Evolutionary conservation across 495 filamentous ascomycete species (phyloP), one percentile per base, ranked within the genome.

Genomic region (Bacidia gigantensis): DNA sequence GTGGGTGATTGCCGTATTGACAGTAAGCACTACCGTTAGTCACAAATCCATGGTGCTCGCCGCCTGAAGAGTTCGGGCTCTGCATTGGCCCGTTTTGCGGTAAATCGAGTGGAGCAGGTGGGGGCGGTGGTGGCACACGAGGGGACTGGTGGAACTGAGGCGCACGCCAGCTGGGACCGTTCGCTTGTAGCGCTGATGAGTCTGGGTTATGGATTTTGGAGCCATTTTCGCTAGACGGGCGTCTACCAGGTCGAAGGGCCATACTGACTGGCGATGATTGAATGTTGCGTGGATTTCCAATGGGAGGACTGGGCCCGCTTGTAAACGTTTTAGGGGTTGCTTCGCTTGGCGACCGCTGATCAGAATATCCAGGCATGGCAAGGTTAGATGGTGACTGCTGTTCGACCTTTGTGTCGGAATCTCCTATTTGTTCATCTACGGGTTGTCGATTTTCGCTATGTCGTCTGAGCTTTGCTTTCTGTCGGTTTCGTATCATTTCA

Each of bases 351-450:
- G 14, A 5, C 7, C 29, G 29, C 14, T 14, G 29, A 5, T 35
- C 29, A 14, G 29, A 35, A 14, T 5, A 35, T 7, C 29, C 7
- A 7, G 29, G 14, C 29, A 14, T 35, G 29, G 29, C 5, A 7
- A 35, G 14, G 5, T 14, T 35, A 35, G 46, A 22, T 2, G 52
- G 48, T 26, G 20, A 26, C 9, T 58, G 44, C 32, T 55, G 22
- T 29, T 58, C 48, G 22, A 45, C 18, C 46, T 56, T 52, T 2
- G 55, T 21, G 26, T 26, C 25, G 40, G 39, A 9, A 21, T 58
- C 21, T 11, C 11, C 12, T 20, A 10, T 21, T 7, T 2, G 26
- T 11, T 3, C 11, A n/a, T 14, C 26, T 39, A 46, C 23, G 25
- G 23, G 26, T 21, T 3, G 29, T 49, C 11, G 29, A 42, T 22